phyloP scores from a whole-genome alignment of 345 rosid species.

The Melastoma malabathricum region DNA sequence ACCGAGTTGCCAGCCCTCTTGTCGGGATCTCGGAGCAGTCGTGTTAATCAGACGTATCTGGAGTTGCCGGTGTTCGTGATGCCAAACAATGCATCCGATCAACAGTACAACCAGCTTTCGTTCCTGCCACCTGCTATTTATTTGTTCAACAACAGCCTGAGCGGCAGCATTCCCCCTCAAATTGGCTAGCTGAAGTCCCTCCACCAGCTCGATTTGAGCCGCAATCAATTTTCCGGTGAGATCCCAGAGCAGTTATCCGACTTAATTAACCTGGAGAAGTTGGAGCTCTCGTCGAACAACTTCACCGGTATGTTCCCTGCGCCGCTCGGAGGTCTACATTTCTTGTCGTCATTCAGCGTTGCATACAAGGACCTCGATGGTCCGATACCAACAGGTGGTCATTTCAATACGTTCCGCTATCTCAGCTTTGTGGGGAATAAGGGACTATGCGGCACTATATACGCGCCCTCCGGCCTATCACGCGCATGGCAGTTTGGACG shows the following conservation, averaged over 20 bases:
- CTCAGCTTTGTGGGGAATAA: conserved; percentile 67
- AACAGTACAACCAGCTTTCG: conserved; percentile 78
- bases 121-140: conserved; percentile 74
- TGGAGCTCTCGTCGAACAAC: conserved; percentile 59
- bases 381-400: conserved; percentile 71
- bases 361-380: conserved; percentile 69
- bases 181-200: conserved; percentile 53
- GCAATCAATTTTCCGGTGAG: conserved; percentile 47
- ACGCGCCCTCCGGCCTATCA: no score
- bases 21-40: conserved; percentile 26
- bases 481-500: no score
- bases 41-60: conserved; percentile 36
- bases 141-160: conserved; percentile 41
- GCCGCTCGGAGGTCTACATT: conserved; percentile 61
- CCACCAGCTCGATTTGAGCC: conserved; percentile 45
- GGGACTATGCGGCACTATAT: conserved; percentile 47
- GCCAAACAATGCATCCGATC: conserved; percentile 55
- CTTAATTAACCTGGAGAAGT: conserved; percentile 62
- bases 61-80: conserved; percentile 75
- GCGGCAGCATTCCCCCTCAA: conserved; percentile 52
- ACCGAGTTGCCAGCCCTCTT: conserved; percentile 32
- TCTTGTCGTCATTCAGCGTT: conserved; percentile 75
- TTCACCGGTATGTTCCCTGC: conserved; percentile 65
- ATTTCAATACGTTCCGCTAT: conserved; percentile 68
- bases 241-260: conserved; percentile 61